These are phyloP conservation scores for Arthrobotrys conoides DNA, from an alignment of 2,329 filamentous ascomycete genomes.

Conservation along the genomic window DNA sequence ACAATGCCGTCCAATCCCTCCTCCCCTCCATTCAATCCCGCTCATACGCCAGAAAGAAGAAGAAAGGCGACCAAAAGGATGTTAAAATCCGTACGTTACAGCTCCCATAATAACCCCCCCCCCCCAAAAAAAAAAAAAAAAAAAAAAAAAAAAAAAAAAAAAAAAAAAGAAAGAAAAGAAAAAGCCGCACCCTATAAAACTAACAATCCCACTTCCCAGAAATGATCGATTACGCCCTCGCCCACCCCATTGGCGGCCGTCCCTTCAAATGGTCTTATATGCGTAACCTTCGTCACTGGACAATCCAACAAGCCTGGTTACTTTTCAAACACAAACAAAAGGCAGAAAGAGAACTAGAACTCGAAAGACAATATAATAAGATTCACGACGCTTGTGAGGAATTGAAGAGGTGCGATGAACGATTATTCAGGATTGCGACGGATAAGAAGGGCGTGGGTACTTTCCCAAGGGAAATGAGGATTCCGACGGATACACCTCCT, in stretches of 20 bases:
- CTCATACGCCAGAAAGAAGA: conserved; percentile 42
- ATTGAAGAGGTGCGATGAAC: conserved; percentile 74
- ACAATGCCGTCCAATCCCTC: conserved; percentile 43
- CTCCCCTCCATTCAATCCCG: conserved; percentile 44
- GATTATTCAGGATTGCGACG: conserved; percentile 88
- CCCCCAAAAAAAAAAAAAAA: no score
- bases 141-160: no score
- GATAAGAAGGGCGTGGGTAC: conserved; percentile 86
- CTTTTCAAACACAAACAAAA: conserved; percentile 81
- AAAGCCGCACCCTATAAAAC: not conserved
- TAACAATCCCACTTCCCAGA: conserved; percentile 48
- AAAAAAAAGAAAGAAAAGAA: no score
- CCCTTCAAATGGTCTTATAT: conserved; percentile 91
- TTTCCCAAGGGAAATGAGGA: conserved; percentile 87
- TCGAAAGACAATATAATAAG: conserved; percentile 83
- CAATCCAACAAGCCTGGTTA: conserved; percentile 96
- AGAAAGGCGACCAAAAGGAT: conserved; percentile 32
- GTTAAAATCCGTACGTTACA: conserved; percentile 41
- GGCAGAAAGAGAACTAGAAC: conserved; percentile 76
- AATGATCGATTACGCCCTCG: conserved; percentile 78
- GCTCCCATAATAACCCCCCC: no score
- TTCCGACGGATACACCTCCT: conserved; percentile 85
- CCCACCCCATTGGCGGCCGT: conserved; percentile 76
- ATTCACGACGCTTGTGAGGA: conserved; percentile 91
- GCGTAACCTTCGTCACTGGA: conserved; percentile 94